Evolutionary conservation across 140 eudicot species (phyloP), one percentile per base, ranked within the genome.

Genomic region (Cichorium intybus): DNA sequence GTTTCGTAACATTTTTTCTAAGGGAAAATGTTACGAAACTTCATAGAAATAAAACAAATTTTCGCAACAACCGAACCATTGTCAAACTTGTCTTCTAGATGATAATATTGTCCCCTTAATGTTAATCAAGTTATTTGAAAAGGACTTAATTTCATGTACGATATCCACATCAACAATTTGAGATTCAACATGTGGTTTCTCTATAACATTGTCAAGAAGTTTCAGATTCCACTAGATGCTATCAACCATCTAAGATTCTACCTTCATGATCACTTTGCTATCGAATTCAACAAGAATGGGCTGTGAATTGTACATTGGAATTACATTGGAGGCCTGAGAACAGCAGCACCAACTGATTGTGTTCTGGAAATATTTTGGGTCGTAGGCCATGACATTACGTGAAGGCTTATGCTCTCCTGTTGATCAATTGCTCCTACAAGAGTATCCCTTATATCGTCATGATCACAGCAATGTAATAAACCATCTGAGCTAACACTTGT

Each of bases 351-450:
- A 69, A 29, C 63, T 7, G 48, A 72, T 56, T 26, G 35, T 22
- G 57, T 46, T 28, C 21, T 68, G 0, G 63, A 37, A 15, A 49
- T 10, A 31, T 31, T 45, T 17, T 16, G 50, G 50, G 49, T 26
- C 23, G 27, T 74, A 46, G 90, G 78, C 82, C 90, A 84, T 0
- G 80, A 77, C 90, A 84, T 84, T 21, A 84, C 54, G 46, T 84
- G 86, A 6, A 84, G 58, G 21, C 64, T 18, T 34, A 80, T 60
- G 49, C 45, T 77, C 60, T 84, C 84, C 39, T 65, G 57, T 41
- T 71, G 77, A 18, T 84, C 84, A 76, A 84, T 45, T 18, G 87
- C 87, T 24, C 80, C 74, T 24, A 45, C 28, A 10, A 84, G 84
- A 24, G 86, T 71, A 11, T 84, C 78, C 75, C 69, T 74, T 11